These are phyloP conservation scores for Ceratocystis colombiana DNA, from an alignment of 2,329 filamentous ascomycete genomes.

Conservation along the genomic window DNA sequence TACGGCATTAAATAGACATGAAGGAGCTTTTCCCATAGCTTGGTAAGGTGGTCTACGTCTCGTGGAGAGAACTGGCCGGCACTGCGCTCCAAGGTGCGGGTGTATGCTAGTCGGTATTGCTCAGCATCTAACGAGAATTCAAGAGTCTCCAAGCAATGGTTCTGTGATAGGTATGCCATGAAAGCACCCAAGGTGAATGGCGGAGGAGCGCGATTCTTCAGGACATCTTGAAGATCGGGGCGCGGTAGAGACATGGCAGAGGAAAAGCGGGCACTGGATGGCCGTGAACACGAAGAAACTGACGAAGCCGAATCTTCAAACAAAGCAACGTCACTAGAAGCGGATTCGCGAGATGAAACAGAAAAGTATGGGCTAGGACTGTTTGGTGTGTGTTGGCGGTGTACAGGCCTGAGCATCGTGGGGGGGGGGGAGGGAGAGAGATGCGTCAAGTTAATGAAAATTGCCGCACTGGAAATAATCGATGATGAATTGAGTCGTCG, in stretches of 20 bases:
- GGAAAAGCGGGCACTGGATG: slow-evolving; percentile 40
- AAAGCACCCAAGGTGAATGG: slow-evolving; percentile 89
- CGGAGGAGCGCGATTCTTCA: slow-evolving; percentile 72
- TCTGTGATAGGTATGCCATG: slow-evolving; percentile 92
- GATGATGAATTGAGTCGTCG: neutral
- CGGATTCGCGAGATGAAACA: slow-evolving; percentile 15
- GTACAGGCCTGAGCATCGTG: slow-evolving; percentile 16
- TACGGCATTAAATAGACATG: slow-evolving; percentile 83
- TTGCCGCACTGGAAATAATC: neutral
- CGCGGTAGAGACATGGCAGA: slow-evolving; percentile 34
- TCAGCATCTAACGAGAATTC: slow-evolving; percentile 95
- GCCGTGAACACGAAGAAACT: slow-evolving; percentile 37
- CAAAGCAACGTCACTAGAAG: slow-evolving; percentile 15
- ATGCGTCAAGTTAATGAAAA: neutral
- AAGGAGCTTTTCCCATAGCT: slow-evolving; percentile 78
- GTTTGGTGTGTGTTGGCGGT: slow-evolving; percentile 7
- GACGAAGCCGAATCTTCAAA: slow-evolving; percentile 22
- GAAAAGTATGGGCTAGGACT: slow-evolving; percentile 4
- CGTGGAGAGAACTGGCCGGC: slow-evolving; percentile 34
- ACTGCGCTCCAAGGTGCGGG: slow-evolving; percentile 32
- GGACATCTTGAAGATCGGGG: slow-evolving; percentile 66
- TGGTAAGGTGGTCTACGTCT: slow-evolving; percentile 56
- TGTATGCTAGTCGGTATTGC: slow-evolving; percentile 58
- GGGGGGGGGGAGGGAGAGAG: neutral
- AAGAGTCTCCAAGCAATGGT: slow-evolving; percentile 90